Percentiles rank a stretch among this genome's conserved stretches.
Conservation (phyloP, 2,329 filamentous ascomycete species). For the Colletotrichum sp. region DNA sequence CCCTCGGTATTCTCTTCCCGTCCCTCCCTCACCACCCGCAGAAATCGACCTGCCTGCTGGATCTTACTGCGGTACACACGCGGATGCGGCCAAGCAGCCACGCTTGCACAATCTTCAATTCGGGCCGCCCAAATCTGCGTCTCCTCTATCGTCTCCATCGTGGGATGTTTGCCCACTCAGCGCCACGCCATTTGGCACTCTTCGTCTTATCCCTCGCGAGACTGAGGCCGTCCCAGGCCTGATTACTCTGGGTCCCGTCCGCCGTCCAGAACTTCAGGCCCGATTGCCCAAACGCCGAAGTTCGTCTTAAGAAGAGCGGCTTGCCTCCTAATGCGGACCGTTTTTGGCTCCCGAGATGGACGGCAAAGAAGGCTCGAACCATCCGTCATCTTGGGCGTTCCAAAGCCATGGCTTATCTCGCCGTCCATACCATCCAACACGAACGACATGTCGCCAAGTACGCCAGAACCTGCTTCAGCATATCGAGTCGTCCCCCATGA, state of each 20-base stretch:
- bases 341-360: slow-evolving; percentile 1
- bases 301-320: slow-evolving; percentile 15
- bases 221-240: neutral
- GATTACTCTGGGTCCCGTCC: slow-evolving; percentile 8
- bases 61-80: neutral
- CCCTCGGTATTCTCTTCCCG: slow-evolving; percentile 2
- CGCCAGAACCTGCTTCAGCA: neutral
- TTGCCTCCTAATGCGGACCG: neutral
- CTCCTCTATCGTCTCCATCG: neutral
- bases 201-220: neutral
- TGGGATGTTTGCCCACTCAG: slow-evolving; percentile 12
- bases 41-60: neutral
- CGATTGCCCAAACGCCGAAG: neutral
- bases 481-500: neutral
- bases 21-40: neutral
- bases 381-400: neutral
- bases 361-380: neutral
- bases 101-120: neutral
- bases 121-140: neutral
- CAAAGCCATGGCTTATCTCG: neutral
- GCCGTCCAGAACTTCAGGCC: slow-evolving; percentile 4
- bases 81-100: neutral
- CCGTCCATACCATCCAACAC: neutral
- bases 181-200: neutral
- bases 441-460: neutral